Percentiles rank a stretch among this genome's conserved stretches.
Evolutionary conservation across 2,329 filamentous ascomycete species (phyloP).

Genomic region (Aspergillus arachidicola): DNA sequence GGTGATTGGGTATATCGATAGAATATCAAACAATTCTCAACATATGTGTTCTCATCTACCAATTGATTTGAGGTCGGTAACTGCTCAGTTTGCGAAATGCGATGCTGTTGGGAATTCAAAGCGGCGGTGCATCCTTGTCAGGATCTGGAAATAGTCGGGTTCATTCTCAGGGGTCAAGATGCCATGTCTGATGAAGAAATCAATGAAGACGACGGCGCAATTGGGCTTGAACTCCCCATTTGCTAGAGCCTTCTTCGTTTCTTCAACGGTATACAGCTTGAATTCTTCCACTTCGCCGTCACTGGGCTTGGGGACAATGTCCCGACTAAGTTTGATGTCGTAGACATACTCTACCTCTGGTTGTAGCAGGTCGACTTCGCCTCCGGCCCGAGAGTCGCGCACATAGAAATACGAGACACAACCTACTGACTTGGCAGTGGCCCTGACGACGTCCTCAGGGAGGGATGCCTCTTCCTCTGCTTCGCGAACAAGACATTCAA

Average conservation of each 20-base stretch:
- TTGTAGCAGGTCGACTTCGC: conserved; percentile 79
- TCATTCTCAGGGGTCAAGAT: conserved; percentile 80
- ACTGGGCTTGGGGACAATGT: conserved; percentile 71
- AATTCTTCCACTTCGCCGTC: conserved; percentile 92
- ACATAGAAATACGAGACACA: conserved; percentile 84
- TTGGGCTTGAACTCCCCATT: conserved; percentile 88
- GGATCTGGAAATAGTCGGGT: conserved; percentile 74
- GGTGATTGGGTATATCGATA: conserved; percentile 41
- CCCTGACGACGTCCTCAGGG: conserved; percentile 68
- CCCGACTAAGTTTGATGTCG: conserved; percentile 74
- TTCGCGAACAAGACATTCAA: conserved; percentile 83
- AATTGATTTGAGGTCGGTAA: not conserved
- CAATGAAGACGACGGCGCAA: conserved; percentile 78
- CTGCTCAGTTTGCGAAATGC: conserved; percentile 20
- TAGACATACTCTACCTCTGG: conserved; percentile 92
- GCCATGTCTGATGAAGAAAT: conserved; percentile 87
- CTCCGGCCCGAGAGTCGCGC: conserved; percentile 73
- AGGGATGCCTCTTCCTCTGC: conserved; percentile 86
- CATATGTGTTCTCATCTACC: conserved; percentile 7
- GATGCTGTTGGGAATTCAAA: conserved; percentile 76
- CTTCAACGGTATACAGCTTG: conserved; percentile 72
- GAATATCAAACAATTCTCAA: conserved; percentile 29
- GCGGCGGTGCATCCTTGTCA: conserved; percentile 72
- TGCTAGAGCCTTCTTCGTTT: conserved; percentile 70
- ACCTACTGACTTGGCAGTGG: conserved; percentile 61